Percentiles rank a stretch among this genome's conserved stretches.
phyloP scores from a whole-genome alignment of 306 rosid species.

The Vigna radiata region DNA sequence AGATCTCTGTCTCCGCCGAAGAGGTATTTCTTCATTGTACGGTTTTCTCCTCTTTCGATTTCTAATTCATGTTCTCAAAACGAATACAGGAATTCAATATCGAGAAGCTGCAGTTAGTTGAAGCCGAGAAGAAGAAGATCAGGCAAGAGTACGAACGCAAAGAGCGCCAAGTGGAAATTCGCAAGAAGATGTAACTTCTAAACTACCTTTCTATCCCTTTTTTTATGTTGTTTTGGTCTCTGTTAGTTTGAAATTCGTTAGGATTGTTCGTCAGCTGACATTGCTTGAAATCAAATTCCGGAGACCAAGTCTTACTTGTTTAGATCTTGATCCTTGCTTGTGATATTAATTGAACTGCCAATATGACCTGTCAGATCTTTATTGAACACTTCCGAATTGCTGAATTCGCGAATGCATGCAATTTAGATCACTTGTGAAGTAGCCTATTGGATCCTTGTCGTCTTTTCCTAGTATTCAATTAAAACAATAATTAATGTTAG shows the following conservation, averaged over 20 bases:
- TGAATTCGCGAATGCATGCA: neutral
- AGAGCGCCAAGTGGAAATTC: slow-evolving; percentile 93
- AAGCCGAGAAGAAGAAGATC: slow-evolving; percentile 98
- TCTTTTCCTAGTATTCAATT: neutral
- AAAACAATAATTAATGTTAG: neutral
- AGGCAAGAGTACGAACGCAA: slow-evolving; percentile 97
- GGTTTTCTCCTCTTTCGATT: neutral
- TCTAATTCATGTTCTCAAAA: neutral
- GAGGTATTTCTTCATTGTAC: slow-evolving; percentile 57
- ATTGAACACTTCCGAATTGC: neutral
- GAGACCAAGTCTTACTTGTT: neutral
- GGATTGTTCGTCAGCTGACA: neutral
- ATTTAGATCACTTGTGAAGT: neutral
- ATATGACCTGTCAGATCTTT: neutral
- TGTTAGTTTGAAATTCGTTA: neutral
- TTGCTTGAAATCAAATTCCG: slow-evolving; percentile 17
- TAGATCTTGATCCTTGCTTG: slow-evolving; percentile 31
- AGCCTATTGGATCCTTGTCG: neutral
- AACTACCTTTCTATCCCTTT: slow-evolving; percentile 13
- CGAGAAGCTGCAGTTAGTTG: slow-evolving; percentile 96
- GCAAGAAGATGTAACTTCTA: slow-evolving; percentile 81
- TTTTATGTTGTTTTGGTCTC: neutral
- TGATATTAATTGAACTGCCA: neutral
- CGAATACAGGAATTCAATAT: slow-evolving; percentile 89
- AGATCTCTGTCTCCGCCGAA: slow-evolving; percentile 98